Evolutionary conservation across 495 filamentous ascomycete genomes (phyloP).

Genomic region (Friedmanniomyces simplex): DNA sequence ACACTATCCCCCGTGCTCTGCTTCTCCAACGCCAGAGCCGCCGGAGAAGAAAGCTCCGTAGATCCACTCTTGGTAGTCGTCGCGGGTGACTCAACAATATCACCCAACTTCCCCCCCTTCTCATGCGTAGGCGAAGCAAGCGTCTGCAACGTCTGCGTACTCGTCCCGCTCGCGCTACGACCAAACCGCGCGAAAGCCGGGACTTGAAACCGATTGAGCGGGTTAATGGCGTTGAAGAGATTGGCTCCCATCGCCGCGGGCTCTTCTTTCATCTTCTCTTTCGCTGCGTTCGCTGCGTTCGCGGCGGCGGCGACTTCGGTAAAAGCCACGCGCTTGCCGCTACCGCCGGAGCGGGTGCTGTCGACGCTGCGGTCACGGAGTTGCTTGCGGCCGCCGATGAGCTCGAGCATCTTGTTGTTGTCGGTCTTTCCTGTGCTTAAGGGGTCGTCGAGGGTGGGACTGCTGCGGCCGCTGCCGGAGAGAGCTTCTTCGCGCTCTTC

Average conservation of each 20-base stretch:
- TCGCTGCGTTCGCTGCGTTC: too few relatives aligned
- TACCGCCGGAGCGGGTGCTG: slow-evolving; percentile 53
- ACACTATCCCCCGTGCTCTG: background rate
- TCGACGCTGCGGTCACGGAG: slow-evolving; percentile 67
- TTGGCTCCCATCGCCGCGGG: slow-evolving; percentile 40
- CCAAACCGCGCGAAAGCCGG: slow-evolving; percentile 68
- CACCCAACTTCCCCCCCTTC: slow-evolving; percentile 12
- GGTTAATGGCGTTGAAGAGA: slow-evolving; percentile 70
- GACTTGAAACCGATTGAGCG: slow-evolving; percentile 65
- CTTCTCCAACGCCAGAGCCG: slow-evolving; percentile 5
- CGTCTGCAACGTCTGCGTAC: slow-evolving; percentile 12
- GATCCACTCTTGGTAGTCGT: background rate
- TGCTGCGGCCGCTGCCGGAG: slow-evolving; percentile 22
- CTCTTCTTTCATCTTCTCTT: slow-evolving; percentile 6
- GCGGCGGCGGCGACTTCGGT: slow-evolving; percentile 1
- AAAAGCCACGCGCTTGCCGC: slow-evolving; percentile 41
- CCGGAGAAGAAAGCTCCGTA: background rate
- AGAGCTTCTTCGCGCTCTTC: slow-evolving; percentile 37
- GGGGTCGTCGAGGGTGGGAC: slow-evolving; percentile 19
- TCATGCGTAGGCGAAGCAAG: slow-evolving; percentile 1
- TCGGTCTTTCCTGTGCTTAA: slow-evolving; percentile 32
- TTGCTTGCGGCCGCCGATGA: slow-evolving; percentile 50
- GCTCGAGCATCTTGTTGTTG: slow-evolving; percentile 51
- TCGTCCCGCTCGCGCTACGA: slow-evolving; percentile 36
- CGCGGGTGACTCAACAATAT: slow-evolving; percentile 12